Evolutionary conservation across 441 rosid species (phyloP).

Genomic region (Metrosideros polymorpha): DNA sequence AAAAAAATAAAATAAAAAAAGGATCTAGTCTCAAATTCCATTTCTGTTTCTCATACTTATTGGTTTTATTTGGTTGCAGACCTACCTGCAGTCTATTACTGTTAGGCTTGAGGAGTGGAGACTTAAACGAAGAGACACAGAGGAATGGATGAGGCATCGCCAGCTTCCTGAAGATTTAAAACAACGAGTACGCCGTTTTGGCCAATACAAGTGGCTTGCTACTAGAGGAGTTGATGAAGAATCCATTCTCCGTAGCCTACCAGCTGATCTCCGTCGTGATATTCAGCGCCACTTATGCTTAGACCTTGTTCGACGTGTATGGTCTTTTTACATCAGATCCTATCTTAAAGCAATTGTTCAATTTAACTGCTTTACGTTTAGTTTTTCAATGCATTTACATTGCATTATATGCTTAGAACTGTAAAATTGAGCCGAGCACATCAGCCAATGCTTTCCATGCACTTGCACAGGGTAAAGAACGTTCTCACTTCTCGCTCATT

Average conservation of each 20-base stretch:
- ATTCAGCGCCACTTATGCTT: conserved; percentile 85
- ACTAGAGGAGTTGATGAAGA: conserved; percentile 92
- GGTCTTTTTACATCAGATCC: conserved; percentile 9
- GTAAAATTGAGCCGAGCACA: background rate
- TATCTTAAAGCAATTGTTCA: background rate
- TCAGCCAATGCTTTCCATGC: background rate
- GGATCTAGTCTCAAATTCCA: background rate
- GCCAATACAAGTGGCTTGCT: conserved; percentile 88
- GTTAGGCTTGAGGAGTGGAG: conserved; percentile 97
- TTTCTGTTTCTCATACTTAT: background rate
- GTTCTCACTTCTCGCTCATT: background rate
- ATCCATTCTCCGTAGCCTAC: conserved; percentile 60
- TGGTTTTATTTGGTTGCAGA: conserved; percentile 24
- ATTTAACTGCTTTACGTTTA: background rate
- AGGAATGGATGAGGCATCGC: conserved; percentile 98
- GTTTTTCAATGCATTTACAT: background rate
- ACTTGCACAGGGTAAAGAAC: background rate
- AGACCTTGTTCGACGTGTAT: conserved; percentile 86
- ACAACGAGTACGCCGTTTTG: conserved; percentile 60
- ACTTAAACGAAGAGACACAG: conserved; percentile 82
- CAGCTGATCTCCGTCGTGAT: conserved; percentile 85
- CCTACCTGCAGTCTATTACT: conserved; percentile 83
- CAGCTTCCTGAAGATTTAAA: conserved; percentile 82
- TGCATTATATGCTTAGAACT: background rate
- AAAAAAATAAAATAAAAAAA: background rate